Evolutionary conservation across 2,329 filamentous ascomycete species (phyloP), one percentile per base, ranked within the genome.

Genomic region (Periconia macrospinosa): DNA sequence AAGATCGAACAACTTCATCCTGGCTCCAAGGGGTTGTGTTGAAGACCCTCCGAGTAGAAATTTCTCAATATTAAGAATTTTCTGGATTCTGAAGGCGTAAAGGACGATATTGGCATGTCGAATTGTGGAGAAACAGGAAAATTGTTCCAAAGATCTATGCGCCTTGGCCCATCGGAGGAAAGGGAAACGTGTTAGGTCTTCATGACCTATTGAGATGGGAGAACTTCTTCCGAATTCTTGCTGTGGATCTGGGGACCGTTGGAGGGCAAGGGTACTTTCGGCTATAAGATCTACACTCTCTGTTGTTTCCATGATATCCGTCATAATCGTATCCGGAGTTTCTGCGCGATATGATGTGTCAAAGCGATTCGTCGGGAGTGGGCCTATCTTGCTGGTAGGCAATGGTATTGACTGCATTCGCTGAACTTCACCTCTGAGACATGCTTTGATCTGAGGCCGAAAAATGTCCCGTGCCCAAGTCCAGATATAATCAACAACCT

Each of bases 401-500:
- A 37, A n/a, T 14, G 33, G 11, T 13, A 14, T n/a, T 37, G 33
- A 37, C 11, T 37, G 5, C 11, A 5, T 37, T 37, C 11, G 33
- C 15, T n/a, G 33, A 3, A n/a, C 33, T 10, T 37, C 33, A n/a
- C 33, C 33, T 5, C 5, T 37, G 3, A 37, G 33, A 13, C 33
- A 37, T 37, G 33, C 18, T 27, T 41, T 49, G 37, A 56, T 43
- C 6, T 30, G 7, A 14, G 53, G 56, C 1, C 58, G 57, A 44
- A 55, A 58, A 27, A 61, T 47, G 41, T 63, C 60, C 41, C 60
- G 19, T 2, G 60, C 60, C 60, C 60, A 63, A 5, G 50, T 47
- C 54, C 58, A 59, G 11, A 63, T 59, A 30, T 53, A 62, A 30
- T 64, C 61, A 1, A 61, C 53, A 19, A 64, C 56, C 3, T 50